These are phyloP conservation scores for Claviceps humidiphila DNA, from an alignment of 2,329 filamentous ascomycete species.

Conservation along the genomic window DNA sequence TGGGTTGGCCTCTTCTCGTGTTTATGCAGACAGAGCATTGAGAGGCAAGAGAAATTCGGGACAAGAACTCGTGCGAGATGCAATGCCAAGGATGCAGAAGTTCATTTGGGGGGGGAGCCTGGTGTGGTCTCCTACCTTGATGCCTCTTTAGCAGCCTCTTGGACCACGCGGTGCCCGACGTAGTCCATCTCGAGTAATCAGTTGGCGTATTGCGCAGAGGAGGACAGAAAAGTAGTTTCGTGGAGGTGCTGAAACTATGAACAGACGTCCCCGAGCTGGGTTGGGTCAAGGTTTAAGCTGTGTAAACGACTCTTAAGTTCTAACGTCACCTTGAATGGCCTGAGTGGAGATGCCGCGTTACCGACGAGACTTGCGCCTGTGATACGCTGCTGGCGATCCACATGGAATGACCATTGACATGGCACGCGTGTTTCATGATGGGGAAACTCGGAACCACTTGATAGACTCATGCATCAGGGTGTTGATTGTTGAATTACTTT, in stretches of 20 bases:
- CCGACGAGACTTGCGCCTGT: neutral
- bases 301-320: neutral
- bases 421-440: too few relatives aligned
- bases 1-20: too few relatives aligned
- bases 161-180: conserved; percentile 41
- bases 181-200: conserved; percentile 35
- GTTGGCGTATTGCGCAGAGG: neutral
- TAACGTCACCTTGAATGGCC: neutral
- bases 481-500: neutral
- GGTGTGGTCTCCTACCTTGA: conserved; percentile 17
- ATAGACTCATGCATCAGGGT: too few relatives aligned
- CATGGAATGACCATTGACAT: neutral
- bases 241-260: neutral
- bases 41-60: too few relatives aligned
- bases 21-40: too few relatives aligned
- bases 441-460: too few relatives aligned
- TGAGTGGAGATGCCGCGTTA: neutral
- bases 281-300: neutral
- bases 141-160: conserved; percentile 35
- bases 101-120: neutral
- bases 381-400: neutral
- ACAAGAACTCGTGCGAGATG: neutral
- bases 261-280: neutral
- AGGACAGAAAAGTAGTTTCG: neutral
- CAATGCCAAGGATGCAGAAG: neutral